Evolutionary conservation across 2,329 filamentous ascomycete species (phyloP).

Genomic region (Epicoccum nigrum): DNA sequence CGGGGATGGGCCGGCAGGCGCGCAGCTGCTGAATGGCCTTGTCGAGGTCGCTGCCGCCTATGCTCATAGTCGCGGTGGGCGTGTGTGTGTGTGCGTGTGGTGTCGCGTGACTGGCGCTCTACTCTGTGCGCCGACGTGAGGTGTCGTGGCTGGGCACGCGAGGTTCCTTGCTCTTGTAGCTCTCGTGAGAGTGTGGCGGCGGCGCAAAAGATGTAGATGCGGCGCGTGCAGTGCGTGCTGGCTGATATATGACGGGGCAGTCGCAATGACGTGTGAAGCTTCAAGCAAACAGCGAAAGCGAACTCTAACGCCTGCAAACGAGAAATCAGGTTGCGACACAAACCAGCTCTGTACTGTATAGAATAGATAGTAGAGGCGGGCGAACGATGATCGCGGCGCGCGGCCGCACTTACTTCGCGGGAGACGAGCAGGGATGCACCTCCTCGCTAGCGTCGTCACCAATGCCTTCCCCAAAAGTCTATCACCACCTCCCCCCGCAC

Average conservation of each 20-base stretch:
- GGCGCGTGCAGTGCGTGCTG: neutral
- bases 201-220: neutral
- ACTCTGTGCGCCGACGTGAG: constrained; percentile 1
- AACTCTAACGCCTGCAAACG: neutral
- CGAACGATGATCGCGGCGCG: neutral
- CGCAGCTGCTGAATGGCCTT: constrained; percentile 95
- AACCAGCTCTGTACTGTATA: no score
- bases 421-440: constrained; percentile 20
- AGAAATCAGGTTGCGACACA: no score
- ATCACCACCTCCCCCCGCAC: constrained; percentile 30
- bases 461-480: constrained; percentile 31
- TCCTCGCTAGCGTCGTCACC: constrained; percentile 8
- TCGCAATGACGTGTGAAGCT: neutral
- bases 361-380: no score
- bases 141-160: neutral
- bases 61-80: constrained; percentile 37
- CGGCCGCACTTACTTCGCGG: neutral
- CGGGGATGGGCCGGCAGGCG: constrained; percentile 93
- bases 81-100: neutral
- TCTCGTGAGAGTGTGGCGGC: neutral
- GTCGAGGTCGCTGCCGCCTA: constrained; percentile 67
- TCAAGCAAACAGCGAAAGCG: neutral
- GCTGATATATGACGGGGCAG: neutral
- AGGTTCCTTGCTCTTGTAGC: neutral
- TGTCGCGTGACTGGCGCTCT: neutral